phyloP scores from a whole-genome alignment of 2,329 filamentous ascomycete species.

The Rutstroemia sp. region DNA sequence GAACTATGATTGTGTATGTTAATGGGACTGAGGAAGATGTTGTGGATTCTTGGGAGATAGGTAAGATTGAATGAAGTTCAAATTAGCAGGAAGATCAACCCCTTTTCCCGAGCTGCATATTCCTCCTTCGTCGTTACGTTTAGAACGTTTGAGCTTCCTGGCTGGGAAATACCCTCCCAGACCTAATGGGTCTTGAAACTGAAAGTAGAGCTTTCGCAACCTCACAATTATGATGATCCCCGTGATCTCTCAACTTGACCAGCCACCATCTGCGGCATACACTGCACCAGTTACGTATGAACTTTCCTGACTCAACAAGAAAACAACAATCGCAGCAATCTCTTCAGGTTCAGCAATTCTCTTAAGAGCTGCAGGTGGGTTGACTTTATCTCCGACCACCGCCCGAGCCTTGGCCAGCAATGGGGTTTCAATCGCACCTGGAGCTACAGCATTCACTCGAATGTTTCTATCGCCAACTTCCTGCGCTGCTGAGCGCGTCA shows the following conservation, averaged over 20 bases:
- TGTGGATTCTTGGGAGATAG: too few relatives aligned
- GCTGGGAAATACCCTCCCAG: too few relatives aligned
- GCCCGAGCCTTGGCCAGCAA: conserved; percentile 34
- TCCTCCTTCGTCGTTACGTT: too few relatives aligned
- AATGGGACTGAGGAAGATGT: too few relatives aligned
- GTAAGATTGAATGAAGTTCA: too few relatives aligned
- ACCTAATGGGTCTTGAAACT: too few relatives aligned
- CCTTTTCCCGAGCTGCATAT: too few relatives aligned
- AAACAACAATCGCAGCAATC: conserved; percentile 35
- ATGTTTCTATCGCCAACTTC: conserved; percentile 23
- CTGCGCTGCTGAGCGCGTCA: conserved; percentile 30
- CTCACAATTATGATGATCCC: too few relatives aligned
- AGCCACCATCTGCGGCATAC: conserved; percentile 25
- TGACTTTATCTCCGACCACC: conserved; percentile 17
- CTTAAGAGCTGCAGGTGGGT: conserved; percentile 32
- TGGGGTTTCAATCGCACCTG: conserved; percentile 42
- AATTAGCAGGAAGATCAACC: too few relatives aligned
- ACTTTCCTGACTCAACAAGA: conserved; percentile 35
- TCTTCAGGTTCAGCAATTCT: conserved; percentile 42
- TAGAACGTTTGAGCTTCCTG: too few relatives aligned
- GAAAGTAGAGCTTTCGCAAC: too few relatives aligned
- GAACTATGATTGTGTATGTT: too few relatives aligned
- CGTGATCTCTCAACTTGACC: conserved; percentile 17
- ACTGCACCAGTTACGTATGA: conserved; percentile 24
- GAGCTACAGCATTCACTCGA: conserved; percentile 31